phyloP scores from a whole-genome alignment of 192 early-diverging fungal genomes.

The Coemansia furcata region DNA sequence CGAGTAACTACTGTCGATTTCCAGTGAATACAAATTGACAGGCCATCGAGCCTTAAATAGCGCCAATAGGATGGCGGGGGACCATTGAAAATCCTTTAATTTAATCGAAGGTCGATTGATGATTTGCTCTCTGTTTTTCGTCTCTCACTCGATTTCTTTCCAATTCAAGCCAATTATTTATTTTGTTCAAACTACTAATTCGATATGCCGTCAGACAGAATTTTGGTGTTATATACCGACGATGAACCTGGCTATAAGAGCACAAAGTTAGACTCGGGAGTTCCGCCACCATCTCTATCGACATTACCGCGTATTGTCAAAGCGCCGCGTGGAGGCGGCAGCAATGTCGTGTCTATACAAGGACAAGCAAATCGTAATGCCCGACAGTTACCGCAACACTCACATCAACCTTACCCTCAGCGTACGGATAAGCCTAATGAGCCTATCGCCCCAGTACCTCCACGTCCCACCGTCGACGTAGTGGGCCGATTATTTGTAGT shows the following conservation, averaged over 20 bases:
- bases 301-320: conserved; percentile 10
- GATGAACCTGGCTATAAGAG: conserved; percentile 24
- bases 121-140: too few species aligned
- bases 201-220: conserved; percentile 14
- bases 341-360: background rate
- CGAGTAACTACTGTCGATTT: too few species aligned
- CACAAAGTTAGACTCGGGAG: conserved; percentile 15
- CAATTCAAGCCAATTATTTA: background rate
- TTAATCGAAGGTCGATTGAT: too few species aligned
- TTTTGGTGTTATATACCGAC: conserved; percentile 24
- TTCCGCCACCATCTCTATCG: conserved; percentile 26
- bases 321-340: background rate
- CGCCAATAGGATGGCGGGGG: too few species aligned
- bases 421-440: background rate
- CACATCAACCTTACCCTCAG: background rate
- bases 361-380: background rate
- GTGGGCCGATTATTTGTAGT: background rate
- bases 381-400: background rate
- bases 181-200: background rate
- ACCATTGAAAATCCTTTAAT: too few species aligned
- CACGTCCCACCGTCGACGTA: background rate
- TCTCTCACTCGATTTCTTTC: background rate
- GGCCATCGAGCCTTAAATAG: too few species aligned
- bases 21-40: too few species aligned
- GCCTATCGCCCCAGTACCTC: background rate